Percentiles rank a stretch among this genome's conserved stretches.
These are phyloP conservation scores for Sphagnum contortum DNA, from an alignment of 225 moss, liverwort and hornwort genomes.

Conservation along the genomic window DNA sequence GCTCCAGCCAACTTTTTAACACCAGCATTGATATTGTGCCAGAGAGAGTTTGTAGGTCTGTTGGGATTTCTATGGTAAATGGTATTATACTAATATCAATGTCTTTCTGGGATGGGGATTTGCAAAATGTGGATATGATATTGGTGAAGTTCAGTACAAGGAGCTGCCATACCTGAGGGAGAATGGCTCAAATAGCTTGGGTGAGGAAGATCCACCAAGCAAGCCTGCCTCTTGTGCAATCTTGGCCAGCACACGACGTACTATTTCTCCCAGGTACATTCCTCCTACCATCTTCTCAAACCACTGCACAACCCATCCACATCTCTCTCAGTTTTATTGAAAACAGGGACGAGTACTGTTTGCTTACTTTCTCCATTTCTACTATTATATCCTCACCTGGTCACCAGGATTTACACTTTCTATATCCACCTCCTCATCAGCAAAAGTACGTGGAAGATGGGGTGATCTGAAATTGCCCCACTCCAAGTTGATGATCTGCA, in stretches of 20 bases:
- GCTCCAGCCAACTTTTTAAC: no score
- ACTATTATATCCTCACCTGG: constrained; percentile 10
- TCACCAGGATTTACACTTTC: constrained; percentile 71
- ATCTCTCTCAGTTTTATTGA: not conserved
- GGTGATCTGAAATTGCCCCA: constrained; percentile 78
- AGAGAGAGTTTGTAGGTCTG: not conserved
- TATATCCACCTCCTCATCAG: constrained; percentile 48
- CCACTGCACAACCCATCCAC: constrained; percentile 11
- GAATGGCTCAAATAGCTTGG: constrained; percentile 19
- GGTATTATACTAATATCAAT: not conserved
- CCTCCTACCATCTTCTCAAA: constrained; percentile 58
- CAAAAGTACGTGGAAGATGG: constrained; percentile 50
- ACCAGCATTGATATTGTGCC: no score
- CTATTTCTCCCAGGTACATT: constrained; percentile 54
- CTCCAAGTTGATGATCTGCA: constrained; percentile 66
- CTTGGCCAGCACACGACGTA: constrained; percentile 33
- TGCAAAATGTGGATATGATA: not conserved
- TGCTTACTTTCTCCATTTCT: not conserved
- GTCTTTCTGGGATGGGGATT: not conserved
- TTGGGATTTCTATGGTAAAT: not conserved
- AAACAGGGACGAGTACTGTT: not conserved
- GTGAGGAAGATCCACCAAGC: constrained; percentile 17
- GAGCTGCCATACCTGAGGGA: constrained; percentile 12
- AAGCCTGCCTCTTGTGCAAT: constrained; percentile 33
- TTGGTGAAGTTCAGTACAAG: not conserved